phyloP scores from a whole-genome alignment of 805 yeast species.

The Yueomyces sinensis region DNA sequence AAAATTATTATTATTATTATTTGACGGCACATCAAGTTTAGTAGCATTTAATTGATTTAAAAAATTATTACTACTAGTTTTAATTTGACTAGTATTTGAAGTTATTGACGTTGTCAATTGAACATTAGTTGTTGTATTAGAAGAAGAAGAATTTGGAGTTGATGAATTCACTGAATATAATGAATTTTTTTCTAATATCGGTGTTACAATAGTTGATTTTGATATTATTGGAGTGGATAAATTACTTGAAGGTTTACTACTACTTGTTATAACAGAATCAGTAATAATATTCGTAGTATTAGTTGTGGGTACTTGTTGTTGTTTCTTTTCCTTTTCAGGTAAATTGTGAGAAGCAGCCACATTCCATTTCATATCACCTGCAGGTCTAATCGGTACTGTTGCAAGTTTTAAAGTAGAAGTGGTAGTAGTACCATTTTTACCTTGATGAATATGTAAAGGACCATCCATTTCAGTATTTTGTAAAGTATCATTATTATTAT shows the following conservation, averaged over 20 bases:
- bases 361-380: slow-evolving; percentile 43
- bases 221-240: slow-evolving; percentile 1
- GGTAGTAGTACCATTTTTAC: slow-evolving; percentile 20
- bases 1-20: not conserved
- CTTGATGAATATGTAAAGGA: slow-evolving; percentile 22
- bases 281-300: not conserved
- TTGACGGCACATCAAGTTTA: not conserved
- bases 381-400: slow-evolving; percentile 38
- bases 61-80: slow-evolving; percentile 3
- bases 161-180: not conserved
- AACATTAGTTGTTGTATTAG: slow-evolving; percentile 16
- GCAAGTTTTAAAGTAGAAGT: slow-evolving; percentile 35
- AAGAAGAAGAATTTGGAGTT: slow-evolving; percentile 5
- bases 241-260: slow-evolving; percentile 7
- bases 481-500: slow-evolving; percentile 3
- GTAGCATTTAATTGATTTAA: not conserved
- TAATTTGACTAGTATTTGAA: slow-evolving; percentile 14
- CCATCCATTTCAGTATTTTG: slow-evolving; percentile 5
- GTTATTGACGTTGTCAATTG: too few species aligned
- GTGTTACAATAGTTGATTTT: slow-evolving; percentile 12
- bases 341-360: slow-evolving; percentile 34
- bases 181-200: slow-evolving; percentile 2
- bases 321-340: slow-evolving; percentile 16
- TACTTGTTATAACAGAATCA: slow-evolving; percentile 5
- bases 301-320: not conserved